Evolutionary conservation across 768 basidiomycete genomes (phyloP).

Genomic region (Tricholoma bakamatsutake): DNA sequence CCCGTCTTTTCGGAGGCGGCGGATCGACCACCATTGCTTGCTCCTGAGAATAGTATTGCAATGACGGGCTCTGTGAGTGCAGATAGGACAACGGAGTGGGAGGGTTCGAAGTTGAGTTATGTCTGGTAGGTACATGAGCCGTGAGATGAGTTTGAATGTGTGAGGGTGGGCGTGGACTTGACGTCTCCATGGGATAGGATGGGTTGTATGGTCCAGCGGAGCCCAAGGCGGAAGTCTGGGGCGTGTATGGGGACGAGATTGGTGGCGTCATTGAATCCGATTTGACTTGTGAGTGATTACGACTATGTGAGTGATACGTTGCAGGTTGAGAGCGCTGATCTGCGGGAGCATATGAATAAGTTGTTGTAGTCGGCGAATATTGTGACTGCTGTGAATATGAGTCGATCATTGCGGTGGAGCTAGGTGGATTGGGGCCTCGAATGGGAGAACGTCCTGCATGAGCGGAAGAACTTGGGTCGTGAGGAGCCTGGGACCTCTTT

Average conservation of each 20-base stretch:
- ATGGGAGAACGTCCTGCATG: conserved; percentile 59
- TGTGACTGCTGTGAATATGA: conserved; percentile 66
- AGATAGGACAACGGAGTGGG: conserved; percentile 68
- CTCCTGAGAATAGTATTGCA: conserved; percentile 57
- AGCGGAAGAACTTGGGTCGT: conserved; percentile 43
- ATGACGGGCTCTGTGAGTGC: conserved; percentile 43
- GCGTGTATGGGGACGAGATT: conserved; percentile 48
- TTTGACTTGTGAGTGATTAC: conserved; percentile 53
- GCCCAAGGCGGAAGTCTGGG: conserved; percentile 38
- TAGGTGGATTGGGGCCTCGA: conserved; percentile 43
- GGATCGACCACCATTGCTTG: conserved; percentile 71
- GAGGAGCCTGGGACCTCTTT: conserved; percentile 51
- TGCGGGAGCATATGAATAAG: conserved; percentile 43
- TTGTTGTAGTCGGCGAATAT: conserved; percentile 55
- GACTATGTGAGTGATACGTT: conserved; percentile 50
- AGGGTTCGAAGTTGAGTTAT: conserved; percentile 60
- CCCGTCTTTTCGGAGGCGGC: conserved; percentile 56
- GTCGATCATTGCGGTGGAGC: conserved; percentile 51
- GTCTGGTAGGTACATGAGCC: conserved; percentile 42
- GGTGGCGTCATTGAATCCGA: conserved; percentile 45
- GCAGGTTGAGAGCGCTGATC: conserved; percentile 35
- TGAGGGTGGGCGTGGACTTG: conserved; percentile 52
- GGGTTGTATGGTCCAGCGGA: conserved; percentile 32
- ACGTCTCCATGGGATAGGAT: conserved; percentile 58
- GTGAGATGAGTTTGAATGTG: conserved; percentile 48